Evolutionary conservation across 2,329 filamentous ascomycete species (phyloP).

Genomic region (Scopulariopsis brevicaulis): DNA sequence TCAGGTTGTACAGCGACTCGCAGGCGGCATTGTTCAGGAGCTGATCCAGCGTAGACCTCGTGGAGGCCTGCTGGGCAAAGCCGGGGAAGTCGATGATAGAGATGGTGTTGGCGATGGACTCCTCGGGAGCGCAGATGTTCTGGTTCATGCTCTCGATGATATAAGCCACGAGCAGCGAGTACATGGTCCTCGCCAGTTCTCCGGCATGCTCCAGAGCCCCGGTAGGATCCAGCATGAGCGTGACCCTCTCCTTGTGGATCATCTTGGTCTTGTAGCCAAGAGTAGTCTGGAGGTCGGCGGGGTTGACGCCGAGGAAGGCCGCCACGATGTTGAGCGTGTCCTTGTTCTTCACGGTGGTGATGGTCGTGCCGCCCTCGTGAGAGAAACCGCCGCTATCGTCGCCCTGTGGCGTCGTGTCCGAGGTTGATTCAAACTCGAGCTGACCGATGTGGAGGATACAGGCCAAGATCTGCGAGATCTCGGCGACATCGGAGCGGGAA

Average conservation of each 20-base stretch:
- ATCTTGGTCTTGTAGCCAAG: slow-evolving; percentile 96
- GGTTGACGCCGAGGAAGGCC: slow-evolving; percentile 83
- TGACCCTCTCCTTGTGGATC: slow-evolving; percentile 92
- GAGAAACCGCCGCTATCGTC: slow-evolving; percentile 96
- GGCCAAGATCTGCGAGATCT: slow-evolving; percentile 90
- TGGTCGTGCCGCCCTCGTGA: slow-evolving; percentile 77
- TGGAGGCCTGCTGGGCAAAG: slow-evolving; percentile 75
- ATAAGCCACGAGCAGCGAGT: slow-evolving; percentile 87
- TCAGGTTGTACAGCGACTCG: slow-evolving; percentile 86
- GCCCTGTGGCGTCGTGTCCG: slow-evolving; percentile 64
- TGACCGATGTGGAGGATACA: slow-evolving; percentile 96
- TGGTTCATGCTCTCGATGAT: slow-evolving; percentile 91
- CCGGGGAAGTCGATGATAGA: slow-evolving; percentile 95
- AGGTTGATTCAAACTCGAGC: slow-evolving; percentile 79
- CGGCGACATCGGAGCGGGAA: slow-evolving; percentile 82
- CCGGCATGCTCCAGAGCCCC: slow-evolving; percentile 88
- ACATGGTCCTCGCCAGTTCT: slow-evolving; percentile 84
- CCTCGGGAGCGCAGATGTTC: slow-evolving; percentile 74
- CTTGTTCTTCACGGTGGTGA: slow-evolving; percentile 88
- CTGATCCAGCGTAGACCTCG: slow-evolving; percentile 79
- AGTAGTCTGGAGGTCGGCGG: slow-evolving; percentile 72
- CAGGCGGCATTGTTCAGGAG: slow-evolving; percentile 89
- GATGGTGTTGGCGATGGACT: slow-evolving; percentile 83
- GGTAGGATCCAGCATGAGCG: slow-evolving; percentile 88
- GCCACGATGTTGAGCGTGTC: slow-evolving; percentile 78